Conservation (phyloP, 495 filamentous ascomycete species). For the Xylaria sp. region DNA sequence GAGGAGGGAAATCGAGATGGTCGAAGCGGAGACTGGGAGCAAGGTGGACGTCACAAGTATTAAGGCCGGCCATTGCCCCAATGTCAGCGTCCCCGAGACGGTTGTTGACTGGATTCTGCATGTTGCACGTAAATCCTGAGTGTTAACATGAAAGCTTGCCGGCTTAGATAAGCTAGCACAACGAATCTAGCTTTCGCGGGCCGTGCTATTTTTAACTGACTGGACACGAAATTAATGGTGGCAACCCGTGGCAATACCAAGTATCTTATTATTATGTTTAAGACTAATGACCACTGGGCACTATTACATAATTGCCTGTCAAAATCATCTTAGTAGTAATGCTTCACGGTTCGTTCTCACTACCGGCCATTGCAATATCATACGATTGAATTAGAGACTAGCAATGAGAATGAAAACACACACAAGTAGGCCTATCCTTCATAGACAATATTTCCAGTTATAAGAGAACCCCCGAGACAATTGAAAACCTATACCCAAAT, state of each 20-base stretch:
- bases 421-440: not conserved
- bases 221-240: not conserved
- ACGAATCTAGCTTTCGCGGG: not conserved
- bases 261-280: too few relatives aligned
- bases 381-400: too few relatives aligned
- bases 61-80: conserved; percentile 41
- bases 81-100: conserved; percentile 25
- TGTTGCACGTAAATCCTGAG: conserved; percentile 8
- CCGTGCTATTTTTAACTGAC: not conserved
- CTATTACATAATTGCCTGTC: too few relatives aligned
- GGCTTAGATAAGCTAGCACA: too few relatives aligned
- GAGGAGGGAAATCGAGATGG: conserved; percentile 42
- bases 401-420: too few relatives aligned
- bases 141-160: not conserved
- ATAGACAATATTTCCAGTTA: not conserved
- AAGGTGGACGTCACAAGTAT: conserved; percentile 44
- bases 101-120: conserved; percentile 34
- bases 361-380: too few relatives aligned
- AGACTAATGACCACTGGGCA: too few relatives aligned
- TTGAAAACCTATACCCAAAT: not conserved
- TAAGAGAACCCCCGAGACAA: not conserved
- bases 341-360: not conserved
- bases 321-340: not conserved
- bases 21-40: conserved; percentile 41
- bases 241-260: not conserved